Evolutionary conservation across 305 asterid species (phyloP), one percentile per base, ranked within the genome.

Genomic region (Solanum hybrid): DNA sequence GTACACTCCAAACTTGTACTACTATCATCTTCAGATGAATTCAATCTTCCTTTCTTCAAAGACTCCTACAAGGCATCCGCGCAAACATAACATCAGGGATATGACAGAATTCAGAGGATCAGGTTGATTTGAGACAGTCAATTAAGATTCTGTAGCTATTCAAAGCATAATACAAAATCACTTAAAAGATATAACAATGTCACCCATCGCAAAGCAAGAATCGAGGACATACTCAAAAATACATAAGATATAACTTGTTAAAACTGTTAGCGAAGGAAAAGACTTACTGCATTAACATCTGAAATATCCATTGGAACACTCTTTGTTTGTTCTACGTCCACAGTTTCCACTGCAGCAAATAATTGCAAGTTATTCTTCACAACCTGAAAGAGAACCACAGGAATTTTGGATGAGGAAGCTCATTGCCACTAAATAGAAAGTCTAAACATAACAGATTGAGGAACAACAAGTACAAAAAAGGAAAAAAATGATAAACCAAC

Each of bases 271-370:
- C 39, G 87, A 65, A 81, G 85, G 75, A 90, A 86, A 32, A 87
- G 88, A 93, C 95, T 92, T 91, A 96, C 98, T 85, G 85, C 82
- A 89, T 91, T 89, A 89, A 79, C 89, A 89, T 92, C 89, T 33
- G 89, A 89, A 89, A 90, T 85, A 88, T 91, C 94, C 88, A 91
- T 91, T 24, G 93, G 57, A 70, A 90, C 92, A 85, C 87, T 87
- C 88, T 78, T 76, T 86, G 87, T 93, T 77, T 90, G 93, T 88
- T 90, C 91, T 89, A 45, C 82, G 90, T 88, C 90, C 90, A 93
- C 91, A 83, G 85, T 70, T 70, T 90, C 96, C 29, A 89, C 91
- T 26, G 90, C 92, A 87, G 93, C 90, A 90, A 95, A 89, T 86
- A 90, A 78, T 83, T 90, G 86, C 65, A 91, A 37, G 92, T 90